phyloP scores from a whole-genome alignment of 495 filamentous ascomycete genomes.

The Thermothielavioides terrestris region DNA sequence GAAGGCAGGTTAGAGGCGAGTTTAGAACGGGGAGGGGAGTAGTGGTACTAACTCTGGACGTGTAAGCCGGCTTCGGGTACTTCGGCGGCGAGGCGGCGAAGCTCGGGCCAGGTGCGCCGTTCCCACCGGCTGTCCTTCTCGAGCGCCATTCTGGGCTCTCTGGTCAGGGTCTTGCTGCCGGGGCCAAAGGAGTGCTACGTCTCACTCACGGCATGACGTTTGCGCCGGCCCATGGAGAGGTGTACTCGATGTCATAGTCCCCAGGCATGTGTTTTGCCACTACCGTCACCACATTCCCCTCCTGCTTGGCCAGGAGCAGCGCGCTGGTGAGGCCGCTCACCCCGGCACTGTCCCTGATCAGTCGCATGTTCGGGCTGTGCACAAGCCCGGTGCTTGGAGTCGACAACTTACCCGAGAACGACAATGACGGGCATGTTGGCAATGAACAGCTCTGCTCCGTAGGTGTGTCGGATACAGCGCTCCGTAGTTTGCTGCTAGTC shows the following conservation, averaged over 20 bases:
- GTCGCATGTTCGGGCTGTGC: background rate
- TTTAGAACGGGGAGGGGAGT: background rate
- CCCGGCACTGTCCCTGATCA: constrained; percentile 56
- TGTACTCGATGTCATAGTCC: constrained; percentile 95
- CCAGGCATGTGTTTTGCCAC: constrained; percentile 96
- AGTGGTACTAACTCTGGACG: constrained; percentile 53
- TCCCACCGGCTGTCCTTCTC: constrained; percentile 49
- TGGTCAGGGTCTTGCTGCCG: background rate
- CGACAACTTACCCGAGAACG: constrained; percentile 6
- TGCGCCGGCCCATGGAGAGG: constrained; percentile 90
- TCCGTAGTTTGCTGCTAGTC: too few relatives aligned
- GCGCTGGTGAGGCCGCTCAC: constrained; percentile 91
- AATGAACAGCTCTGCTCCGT: too few relatives aligned
- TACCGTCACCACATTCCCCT: constrained; percentile 62
- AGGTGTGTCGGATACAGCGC: too few relatives aligned
- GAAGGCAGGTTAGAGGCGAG: constrained; percentile 5
- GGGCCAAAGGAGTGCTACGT: too few relatives aligned
- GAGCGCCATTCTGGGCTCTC: constrained; percentile 17
- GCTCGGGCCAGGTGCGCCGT: constrained; percentile 55
- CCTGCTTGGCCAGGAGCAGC: constrained; percentile 64
- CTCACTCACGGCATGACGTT: constrained; percentile 71
- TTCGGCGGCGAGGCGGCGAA: constrained; percentile 56
- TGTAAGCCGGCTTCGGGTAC: constrained; percentile 86
- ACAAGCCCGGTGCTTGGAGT: background rate
- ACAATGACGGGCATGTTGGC: constrained; percentile 6